These are phyloP conservation scores for Penicillium coffeae DNA, from an alignment of 495 filamentous ascomycete species.

Conservation along the genomic window DNA sequence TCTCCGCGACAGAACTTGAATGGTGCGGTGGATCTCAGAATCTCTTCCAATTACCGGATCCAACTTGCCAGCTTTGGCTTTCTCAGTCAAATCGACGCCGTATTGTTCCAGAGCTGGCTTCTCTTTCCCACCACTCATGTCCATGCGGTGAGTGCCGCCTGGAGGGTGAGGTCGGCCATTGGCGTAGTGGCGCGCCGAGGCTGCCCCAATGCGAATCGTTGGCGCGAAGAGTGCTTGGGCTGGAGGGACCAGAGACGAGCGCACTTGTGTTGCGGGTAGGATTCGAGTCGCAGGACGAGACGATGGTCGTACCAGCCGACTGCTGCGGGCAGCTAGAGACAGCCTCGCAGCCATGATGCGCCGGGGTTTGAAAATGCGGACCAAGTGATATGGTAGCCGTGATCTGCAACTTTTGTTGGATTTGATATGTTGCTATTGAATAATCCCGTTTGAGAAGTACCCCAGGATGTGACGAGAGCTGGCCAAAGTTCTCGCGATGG, in stretches of 20 bases:
- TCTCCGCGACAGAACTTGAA: constrained; percentile 85
- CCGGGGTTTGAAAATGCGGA: background rate
- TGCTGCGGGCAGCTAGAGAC: constrained; percentile 27
- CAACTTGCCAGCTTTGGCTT: constrained; percentile 82
- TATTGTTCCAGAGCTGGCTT: constrained; percentile 86
- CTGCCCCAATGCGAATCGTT: constrained; percentile 7
- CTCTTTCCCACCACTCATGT: constrained; percentile 72
- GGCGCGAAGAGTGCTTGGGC: constrained; percentile 16
- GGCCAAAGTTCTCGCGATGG: too few species aligned
- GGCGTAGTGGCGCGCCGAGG: constrained; percentile 56
- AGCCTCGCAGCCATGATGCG: constrained; percentile 36
- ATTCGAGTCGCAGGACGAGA: constrained; percentile 18
- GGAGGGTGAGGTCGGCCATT: constrained; percentile 80
- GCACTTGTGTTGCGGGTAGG: constrained; percentile 17
- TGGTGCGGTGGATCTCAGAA: constrained; percentile 85
- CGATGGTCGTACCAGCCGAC: constrained; percentile 23
- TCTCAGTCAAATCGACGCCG: constrained; percentile 84
- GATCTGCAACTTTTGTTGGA: background rate
- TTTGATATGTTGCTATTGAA: too few species aligned
- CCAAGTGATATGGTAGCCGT: background rate
- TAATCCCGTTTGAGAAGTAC: too few species aligned
- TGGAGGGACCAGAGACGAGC: constrained; percentile 15
- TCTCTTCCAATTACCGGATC: constrained; percentile 95
- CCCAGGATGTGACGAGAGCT: too few species aligned
- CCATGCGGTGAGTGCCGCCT: constrained; percentile 90